Percentiles rank a stretch among this genome's conserved stretches.
Evolutionary conservation across 345 rosid species (phyloP).

Genomic region (Gossypium herbaceum): DNA sequence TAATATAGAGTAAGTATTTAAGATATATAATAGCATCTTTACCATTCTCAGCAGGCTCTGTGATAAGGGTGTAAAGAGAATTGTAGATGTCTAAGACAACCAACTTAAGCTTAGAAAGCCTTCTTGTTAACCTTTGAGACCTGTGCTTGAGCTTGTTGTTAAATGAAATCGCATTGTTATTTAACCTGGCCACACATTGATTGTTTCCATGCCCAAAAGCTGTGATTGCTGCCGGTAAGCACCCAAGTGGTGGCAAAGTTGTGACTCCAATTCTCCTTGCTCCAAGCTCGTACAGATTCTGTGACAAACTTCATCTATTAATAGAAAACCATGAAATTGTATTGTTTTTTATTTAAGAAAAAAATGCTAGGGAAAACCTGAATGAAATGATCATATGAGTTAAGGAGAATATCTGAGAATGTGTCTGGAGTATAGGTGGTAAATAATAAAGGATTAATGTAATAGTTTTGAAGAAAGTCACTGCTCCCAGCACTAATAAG

Average conservation of each 20-base stretch:
- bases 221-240: conserved; percentile 81
- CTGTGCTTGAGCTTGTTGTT: conserved; percentile 67
- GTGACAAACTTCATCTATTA: neutral
- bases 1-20: too few relatives aligned
- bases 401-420: conserved; percentile 60
- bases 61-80: conserved; percentile 62
- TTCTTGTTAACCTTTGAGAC: conserved; percentile 38
- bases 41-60: conserved; percentile 68
- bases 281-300: conserved; percentile 65
- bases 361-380: conserved; percentile 30
- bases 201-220: conserved; percentile 56
- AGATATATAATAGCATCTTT: neutral
- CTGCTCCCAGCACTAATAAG: conserved; percentile 77
- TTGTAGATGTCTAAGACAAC: conserved; percentile 76
- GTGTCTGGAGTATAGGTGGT: conserved; percentile 56
- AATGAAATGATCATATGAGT: conserved; percentile 54
- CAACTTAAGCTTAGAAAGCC: conserved; percentile 56
- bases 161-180: conserved; percentile 58
- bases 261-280: conserved; percentile 89
- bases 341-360: too few relatives aligned
- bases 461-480: conserved; percentile 83
- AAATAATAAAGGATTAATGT: conserved; percentile 77
- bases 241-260: conserved; percentile 71
- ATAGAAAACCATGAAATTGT: too few relatives aligned
- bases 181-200: conserved; percentile 54